Conservation (phyloP, 2,329 filamentous ascomycete genomes). For the Pseudopithomyces maydicus region DNA sequence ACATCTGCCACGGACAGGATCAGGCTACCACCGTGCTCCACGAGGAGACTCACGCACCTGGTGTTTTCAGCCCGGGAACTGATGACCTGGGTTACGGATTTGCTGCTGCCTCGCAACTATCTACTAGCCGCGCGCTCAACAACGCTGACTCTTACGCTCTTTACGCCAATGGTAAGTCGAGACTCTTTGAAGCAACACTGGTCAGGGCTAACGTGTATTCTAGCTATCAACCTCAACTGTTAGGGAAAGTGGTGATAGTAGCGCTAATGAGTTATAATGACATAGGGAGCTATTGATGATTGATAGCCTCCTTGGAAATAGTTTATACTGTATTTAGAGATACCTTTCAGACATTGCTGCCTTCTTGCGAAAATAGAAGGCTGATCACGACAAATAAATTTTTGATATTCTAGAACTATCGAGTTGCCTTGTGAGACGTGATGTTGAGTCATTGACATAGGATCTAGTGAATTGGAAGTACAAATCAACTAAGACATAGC, state of each 20-base stretch:
- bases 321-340: not conserved
- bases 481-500: too few relatives aligned
- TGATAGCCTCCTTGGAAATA: not conserved
- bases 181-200: not conserved
- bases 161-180: constrained; percentile 54
- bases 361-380: too few relatives aligned
- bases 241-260: not conserved
- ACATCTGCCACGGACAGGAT: constrained; percentile 66
- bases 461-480: too few relatives aligned
- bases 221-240: not conserved
- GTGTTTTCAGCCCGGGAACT: constrained; percentile 59
- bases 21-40: constrained; percentile 69
- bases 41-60: constrained; percentile 67
- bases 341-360: too few relatives aligned
- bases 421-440: too few relatives aligned
- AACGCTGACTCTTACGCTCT: constrained; percentile 69
- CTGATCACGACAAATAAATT: not conserved
- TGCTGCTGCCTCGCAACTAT: constrained; percentile 52
- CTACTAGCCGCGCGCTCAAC: constrained; percentile 57
- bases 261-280: not conserved
- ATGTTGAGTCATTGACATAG: too few relatives aligned
- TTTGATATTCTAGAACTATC: too few relatives aligned
- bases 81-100: constrained; percentile 65
- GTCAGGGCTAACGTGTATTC: not conserved
- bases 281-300: not conserved